Evolutionary conservation across 331 rosid species (phyloP).

Genomic region (Arachis monticola): DNA sequence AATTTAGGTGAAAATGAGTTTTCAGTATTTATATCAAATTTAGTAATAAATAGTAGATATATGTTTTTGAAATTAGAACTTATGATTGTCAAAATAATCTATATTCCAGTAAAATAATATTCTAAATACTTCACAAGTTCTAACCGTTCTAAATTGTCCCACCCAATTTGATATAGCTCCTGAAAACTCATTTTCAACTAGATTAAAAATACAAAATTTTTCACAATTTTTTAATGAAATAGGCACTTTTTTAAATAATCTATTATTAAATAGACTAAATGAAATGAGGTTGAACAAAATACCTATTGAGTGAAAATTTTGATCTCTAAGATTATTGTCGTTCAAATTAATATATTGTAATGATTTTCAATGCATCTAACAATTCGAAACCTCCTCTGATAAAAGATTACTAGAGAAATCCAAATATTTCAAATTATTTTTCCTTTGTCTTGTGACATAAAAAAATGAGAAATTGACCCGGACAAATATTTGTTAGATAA

Average conservation of each 20-base stretch:
- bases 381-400: conserved; percentile 15
- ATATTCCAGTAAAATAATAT: too few relatives aligned
- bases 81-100: too few relatives aligned
- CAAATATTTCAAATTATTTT: neutral
- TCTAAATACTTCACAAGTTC: too few relatives aligned
- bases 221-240: neutral
- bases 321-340: neutral
- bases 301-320: conserved; percentile 25
- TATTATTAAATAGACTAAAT: neutral
- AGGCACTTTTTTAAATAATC: conserved; percentile 14
- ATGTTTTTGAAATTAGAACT: too few relatives aligned
- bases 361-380: neutral
- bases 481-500: neutral
- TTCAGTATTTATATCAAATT: conserved; percentile 38
- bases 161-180: conserved; percentile 45
- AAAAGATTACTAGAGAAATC: neutral
- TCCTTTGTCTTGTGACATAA: neutral
- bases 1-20: conserved; percentile 28
- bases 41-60: conserved; percentile 1
- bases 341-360: conserved; percentile 15
- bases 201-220: neutral
- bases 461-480: conserved; percentile 19
- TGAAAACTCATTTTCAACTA: conserved; percentile 17
- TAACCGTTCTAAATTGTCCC: neutral
- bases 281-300: neutral